Evolutionary conservation across 2,329 filamentous ascomycete species (phyloP).

Genomic region (Botrytis byssoidea): DNA sequence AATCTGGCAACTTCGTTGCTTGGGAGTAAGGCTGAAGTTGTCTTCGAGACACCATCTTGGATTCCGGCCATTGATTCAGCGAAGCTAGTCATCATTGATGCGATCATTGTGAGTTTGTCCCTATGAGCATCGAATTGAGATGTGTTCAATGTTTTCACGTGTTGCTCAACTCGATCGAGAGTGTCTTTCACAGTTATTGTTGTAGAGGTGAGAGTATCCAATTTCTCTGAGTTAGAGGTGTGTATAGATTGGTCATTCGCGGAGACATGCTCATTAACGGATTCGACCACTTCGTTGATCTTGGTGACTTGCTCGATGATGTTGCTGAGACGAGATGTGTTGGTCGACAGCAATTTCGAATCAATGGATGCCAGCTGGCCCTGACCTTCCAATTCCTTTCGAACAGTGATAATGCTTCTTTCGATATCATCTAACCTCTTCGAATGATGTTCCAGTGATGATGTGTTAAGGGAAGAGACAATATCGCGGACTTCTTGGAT

Average conservation of each 20-base stretch:
- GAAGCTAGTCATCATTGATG: slow-evolving; percentile 22
- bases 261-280: slow-evolving; percentile 23
- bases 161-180: slow-evolving; percentile 18
- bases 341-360: slow-evolving; percentile 28
- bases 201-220: slow-evolving; percentile 25
- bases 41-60: slow-evolving; percentile 14
- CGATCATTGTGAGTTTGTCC: slow-evolving; percentile 20
- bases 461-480: slow-evolving; percentile 27
- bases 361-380: slow-evolving; percentile 28
- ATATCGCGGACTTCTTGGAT: slow-evolving; percentile 26
- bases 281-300: slow-evolving; percentile 25
- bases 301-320: slow-evolving; percentile 26
- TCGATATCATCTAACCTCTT: slow-evolving; percentile 28
- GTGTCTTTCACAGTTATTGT: slow-evolving; percentile 24
- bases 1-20: slow-evolving; percentile 11
- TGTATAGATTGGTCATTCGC: slow-evolving; percentile 15
- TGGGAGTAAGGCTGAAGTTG: slow-evolving; percentile 8
- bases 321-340: slow-evolving; percentile 26
- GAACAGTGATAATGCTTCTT: slow-evolving; percentile 25
- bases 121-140: slow-evolving; percentile 21
- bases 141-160: slow-evolving; percentile 19
- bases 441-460: slow-evolving; percentile 24
- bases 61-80: slow-evolving; percentile 20
- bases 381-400: slow-evolving; percentile 28
- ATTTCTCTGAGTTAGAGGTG: slow-evolving; percentile 20